Percentiles rank a stretch among this genome's conserved stretches.
Evolutionary conservation across 257 asterid genomes (phyloP).

Genomic region (Solanum okadae): DNA sequence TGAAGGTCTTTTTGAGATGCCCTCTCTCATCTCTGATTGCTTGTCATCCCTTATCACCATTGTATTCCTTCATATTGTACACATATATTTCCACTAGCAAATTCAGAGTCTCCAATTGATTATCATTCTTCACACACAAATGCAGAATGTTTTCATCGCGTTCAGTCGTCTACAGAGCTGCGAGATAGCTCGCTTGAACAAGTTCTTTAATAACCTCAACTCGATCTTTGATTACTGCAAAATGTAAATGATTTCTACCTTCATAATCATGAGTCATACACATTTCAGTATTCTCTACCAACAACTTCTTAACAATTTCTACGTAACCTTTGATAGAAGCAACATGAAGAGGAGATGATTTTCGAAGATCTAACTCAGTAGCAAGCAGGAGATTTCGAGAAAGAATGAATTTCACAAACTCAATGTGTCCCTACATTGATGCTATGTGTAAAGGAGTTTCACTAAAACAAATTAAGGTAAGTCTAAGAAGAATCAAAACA

Average conservation of each 20-base stretch:
- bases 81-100: neutral
- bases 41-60: too few species aligned
- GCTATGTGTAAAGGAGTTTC: constrained; percentile 38
- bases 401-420: constrained; percentile 3
- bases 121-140: constrained; percentile 25
- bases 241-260: constrained; percentile 26
- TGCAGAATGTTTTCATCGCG: constrained; percentile 17
- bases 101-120: constrained; percentile 22
- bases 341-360: constrained; percentile 21
- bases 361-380: constrained; percentile 14
- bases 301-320: constrained; percentile 1
- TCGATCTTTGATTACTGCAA: constrained; percentile 25
- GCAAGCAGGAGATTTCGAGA: constrained; percentile 9
- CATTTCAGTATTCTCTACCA: neutral
- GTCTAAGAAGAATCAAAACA: constrained; percentile 20
- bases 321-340: constrained; percentile 16
- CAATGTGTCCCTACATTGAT: constrained; percentile 14
- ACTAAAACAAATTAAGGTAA: neutral
- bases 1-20: too few species aligned
- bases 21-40: too few species aligned
- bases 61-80: too few species aligned
- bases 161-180: constrained; percentile 9
- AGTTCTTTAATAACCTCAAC: constrained; percentile 18
- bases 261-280: constrained; percentile 15
- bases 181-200: neutral